Evolutionary conservation across 768 basidiomycete species (phyloP).

Genomic region (Mycena kentingensis): DNA sequence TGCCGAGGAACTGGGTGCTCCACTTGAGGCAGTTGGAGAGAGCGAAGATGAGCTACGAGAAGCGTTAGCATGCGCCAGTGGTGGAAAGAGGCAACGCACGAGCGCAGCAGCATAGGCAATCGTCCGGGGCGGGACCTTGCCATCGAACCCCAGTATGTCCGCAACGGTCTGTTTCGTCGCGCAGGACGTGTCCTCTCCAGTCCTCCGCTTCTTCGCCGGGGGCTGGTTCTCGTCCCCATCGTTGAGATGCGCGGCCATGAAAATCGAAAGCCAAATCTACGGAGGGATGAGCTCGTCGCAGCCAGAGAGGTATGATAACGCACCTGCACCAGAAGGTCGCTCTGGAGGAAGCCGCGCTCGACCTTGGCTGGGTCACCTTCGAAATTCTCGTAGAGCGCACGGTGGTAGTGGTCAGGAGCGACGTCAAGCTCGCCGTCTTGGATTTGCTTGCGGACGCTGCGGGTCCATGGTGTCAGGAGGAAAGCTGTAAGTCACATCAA

Average conservation of each 20-base stretch:
- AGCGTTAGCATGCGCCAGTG: background rate
- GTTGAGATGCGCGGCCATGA: background rate
- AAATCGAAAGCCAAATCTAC: slow-evolving; percentile 2
- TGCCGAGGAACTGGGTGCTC: background rate
- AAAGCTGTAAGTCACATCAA: background rate
- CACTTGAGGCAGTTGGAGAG: background rate
- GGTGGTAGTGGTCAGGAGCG: background rate
- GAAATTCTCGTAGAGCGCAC: slow-evolving; percentile 5
- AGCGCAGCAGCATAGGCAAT: slow-evolving; percentile 4
- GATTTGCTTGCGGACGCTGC: background rate
- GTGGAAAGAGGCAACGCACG: background rate
- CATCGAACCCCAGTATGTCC: slow-evolving; percentile 6
- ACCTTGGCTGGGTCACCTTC: slow-evolving; percentile 1
- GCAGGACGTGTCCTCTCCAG: background rate
- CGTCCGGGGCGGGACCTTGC: slow-evolving; percentile 8
- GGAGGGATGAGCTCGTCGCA: background rate
- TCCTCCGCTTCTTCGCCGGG: background rate
- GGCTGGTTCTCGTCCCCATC: background rate
- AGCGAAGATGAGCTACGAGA: background rate
- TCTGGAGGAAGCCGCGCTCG: slow-evolving; percentile 3
- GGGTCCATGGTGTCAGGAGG: background rate
- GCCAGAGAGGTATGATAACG: background rate
- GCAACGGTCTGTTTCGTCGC: background rate
- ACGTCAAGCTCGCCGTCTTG: background rate
- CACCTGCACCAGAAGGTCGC: slow-evolving; percentile 8